Evolutionary conservation across 805 yeast species (phyloP).

Genomic region (Starmerella powellii): DNA sequence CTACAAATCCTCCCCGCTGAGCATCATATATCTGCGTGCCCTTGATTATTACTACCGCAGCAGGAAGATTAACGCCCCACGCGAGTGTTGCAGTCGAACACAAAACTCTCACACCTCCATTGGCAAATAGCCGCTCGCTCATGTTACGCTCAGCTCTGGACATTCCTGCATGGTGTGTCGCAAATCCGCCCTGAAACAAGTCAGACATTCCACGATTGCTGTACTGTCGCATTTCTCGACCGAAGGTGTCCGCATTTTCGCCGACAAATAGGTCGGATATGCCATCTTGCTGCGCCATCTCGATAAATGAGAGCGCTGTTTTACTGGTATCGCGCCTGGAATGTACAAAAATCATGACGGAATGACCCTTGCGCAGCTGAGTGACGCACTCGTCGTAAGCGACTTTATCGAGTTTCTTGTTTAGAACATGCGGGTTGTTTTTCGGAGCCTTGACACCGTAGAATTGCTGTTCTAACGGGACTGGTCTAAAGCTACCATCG

Average conservation of each 20-base stretch:
- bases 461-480: conserved; percentile 79
- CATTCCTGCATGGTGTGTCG: conserved; percentile 97
- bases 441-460: conserved; percentile 50
- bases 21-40: conserved; percentile 96
- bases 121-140: conserved; percentile 74
- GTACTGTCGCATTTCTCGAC: conserved; percentile 54
- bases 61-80: conserved; percentile 98
- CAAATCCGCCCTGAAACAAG: conserved; percentile 55
- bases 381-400: conserved; percentile 65
- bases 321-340: conserved; percentile 86
- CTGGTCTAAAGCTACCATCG: conserved; percentile 86
- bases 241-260: conserved; percentile 27
- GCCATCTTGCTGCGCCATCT: conserved; percentile 48
- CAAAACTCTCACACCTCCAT: conserved; percentile 76
- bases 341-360: conserved; percentile 94
- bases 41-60: conserved; percentile 90
- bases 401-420: conserved; percentile 53
- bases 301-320: conserved; percentile 61
- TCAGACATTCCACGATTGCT: conserved; percentile 72
- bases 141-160: conserved; percentile 77
- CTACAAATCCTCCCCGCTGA: conserved; percentile 86
- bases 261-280: conserved; percentile 21
- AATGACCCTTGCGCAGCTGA: conserved; percentile 57
- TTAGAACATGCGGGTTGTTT: conserved; percentile 11
- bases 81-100: conserved; percentile 97